Evolutionary conservation across 768 basidiomycete genomes (phyloP), one percentile per base, ranked within the genome.

Genomic region (Psilocybe subaeruginosa): DNA sequence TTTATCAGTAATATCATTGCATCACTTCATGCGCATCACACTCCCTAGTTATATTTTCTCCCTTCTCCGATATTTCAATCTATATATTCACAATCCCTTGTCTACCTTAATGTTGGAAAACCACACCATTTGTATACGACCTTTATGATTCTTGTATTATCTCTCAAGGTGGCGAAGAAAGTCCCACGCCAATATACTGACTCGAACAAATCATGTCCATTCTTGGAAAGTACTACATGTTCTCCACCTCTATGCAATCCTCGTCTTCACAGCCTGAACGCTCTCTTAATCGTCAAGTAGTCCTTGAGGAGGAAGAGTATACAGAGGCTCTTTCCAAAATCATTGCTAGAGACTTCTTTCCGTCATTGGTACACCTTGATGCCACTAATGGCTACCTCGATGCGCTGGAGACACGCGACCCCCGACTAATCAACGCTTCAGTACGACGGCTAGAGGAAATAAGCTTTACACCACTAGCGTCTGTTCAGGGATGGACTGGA

Each of bases 281-380:
- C 27, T 94, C 92, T 16, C 78, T 94, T 59, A 90, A 90, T 70
- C 77, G 80, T 12, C 92, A 94, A 68, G 69, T 81, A 11, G 81
- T 93, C 12, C 83, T 93, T 12, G 91, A 93, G 52, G 97, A 99
- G 79, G 97, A 99, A 64, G 94, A 95, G 71, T 99, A 99, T 73
- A 95, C 94, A 1, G 87, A 85, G 49, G 92, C 91, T 1, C 82
- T 99, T 19, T 93, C 93, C 9, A 84, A 88, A 50, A 98, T 99
- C 69, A 99, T 99, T 69, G 91, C 93, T 41, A 89, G 97, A 52
- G 97, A 99, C 77, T 99, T 99, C 83, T 99, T 99, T 70, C 97
- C 97, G 0, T 93, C 93, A 11, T 85, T 99, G 8, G 86, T 90
- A 16, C 92, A 93, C 67, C 83, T 97, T 29, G 92, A 96, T 67